Percentiles rank a stretch among this genome's conserved stretches.
phyloP scores from a whole-genome alignment of 306 rosid genomes.

The Rubus idaeus region DNA sequence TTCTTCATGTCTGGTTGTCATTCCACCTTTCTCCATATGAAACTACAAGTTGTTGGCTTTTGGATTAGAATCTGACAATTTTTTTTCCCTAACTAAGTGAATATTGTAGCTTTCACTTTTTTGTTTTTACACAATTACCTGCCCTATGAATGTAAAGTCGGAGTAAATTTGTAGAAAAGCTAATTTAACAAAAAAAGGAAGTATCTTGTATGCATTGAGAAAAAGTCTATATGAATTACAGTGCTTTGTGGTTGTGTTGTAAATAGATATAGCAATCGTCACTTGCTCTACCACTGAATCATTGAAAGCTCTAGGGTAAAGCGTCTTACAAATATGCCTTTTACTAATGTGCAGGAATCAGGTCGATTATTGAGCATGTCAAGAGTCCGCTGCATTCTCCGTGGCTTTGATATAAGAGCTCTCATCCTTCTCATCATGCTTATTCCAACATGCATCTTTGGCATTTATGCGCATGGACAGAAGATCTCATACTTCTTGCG shows the following conservation, averaged over 20 bases:
- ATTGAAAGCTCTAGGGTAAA: background rate
- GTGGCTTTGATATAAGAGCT: conserved; percentile 82
- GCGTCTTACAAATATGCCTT: background rate
- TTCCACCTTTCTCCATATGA: background rate
- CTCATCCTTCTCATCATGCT: conserved; percentile 68
- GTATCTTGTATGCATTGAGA: background rate
- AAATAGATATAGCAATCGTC: background rate
- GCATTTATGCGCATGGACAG: conserved; percentile 85
- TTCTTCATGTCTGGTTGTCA: background rate
- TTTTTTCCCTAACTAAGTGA: background rate
- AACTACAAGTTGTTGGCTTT: background rate
- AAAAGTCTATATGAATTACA: background rate
- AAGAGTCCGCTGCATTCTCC: conserved; percentile 86
- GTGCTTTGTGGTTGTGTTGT: background rate
- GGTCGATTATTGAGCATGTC: conserved; percentile 70
- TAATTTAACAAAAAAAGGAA: background rate
- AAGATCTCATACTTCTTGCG: conserved; percentile 96
- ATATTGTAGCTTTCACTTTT: background rate
- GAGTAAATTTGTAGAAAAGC: background rate
- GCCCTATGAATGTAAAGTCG: background rate
- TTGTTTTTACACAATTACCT: background rate
- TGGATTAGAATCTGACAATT: conserved; percentile 3
- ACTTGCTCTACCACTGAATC: background rate
- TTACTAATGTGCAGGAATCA: conserved; percentile 62
- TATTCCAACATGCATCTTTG: conserved; percentile 66